A percentile compares a stretch with the other conserved stretches of the same genome.
Evolutionary conservation across 768 basidiomycete genomes (phyloP).

Genomic region (Holtermannia corniformis): DNA sequence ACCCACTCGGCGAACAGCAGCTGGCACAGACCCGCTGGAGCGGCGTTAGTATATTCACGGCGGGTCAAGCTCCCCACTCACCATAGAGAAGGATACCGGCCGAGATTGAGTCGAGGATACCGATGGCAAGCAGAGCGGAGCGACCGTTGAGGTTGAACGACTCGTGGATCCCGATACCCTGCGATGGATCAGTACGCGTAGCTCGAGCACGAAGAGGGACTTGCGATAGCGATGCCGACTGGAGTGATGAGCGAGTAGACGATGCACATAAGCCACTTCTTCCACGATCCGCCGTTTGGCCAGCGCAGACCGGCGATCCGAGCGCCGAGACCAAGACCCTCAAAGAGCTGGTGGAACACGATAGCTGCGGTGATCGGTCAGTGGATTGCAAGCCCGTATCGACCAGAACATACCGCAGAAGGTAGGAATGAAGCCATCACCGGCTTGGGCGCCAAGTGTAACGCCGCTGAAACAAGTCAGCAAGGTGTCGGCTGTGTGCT

Average conservation of each 20-base stretch:
- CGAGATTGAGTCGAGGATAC: conserved; percentile 35
- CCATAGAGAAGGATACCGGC: conserved; percentile 37
- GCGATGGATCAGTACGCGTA: neutral
- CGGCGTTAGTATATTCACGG: neutral
- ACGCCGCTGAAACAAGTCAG: conserved; percentile 6
- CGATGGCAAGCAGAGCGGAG: conserved; percentile 30
- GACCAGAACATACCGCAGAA: conserved; percentile 5
- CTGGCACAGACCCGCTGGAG: neutral
- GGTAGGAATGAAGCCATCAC: conserved; percentile 6
- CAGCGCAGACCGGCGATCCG: conserved; percentile 33
- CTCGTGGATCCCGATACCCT: conserved; percentile 35
- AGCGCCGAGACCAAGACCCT: conserved; percentile 30
- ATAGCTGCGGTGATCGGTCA: conserved; percentile 8
- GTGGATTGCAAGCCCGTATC: neutral
- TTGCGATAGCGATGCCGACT: conserved; percentile 30
- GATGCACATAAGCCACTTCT: conserved; percentile 20
- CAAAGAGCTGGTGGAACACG: conserved; percentile 34
- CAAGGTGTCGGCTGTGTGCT: neutral
- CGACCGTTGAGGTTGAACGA: conserved; percentile 30
- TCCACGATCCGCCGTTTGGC: conserved; percentile 3
- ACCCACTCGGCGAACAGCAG: neutral
- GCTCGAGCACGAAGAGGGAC: conserved; percentile 12
- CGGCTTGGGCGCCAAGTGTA: neutral
- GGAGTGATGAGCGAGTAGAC: conserved; percentile 27
- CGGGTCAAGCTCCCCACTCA: conserved; percentile 13